phyloP scores from a whole-genome alignment of 768 basidiomycete genomes.

The Porphyrellus cyaneotinctus region DNA sequence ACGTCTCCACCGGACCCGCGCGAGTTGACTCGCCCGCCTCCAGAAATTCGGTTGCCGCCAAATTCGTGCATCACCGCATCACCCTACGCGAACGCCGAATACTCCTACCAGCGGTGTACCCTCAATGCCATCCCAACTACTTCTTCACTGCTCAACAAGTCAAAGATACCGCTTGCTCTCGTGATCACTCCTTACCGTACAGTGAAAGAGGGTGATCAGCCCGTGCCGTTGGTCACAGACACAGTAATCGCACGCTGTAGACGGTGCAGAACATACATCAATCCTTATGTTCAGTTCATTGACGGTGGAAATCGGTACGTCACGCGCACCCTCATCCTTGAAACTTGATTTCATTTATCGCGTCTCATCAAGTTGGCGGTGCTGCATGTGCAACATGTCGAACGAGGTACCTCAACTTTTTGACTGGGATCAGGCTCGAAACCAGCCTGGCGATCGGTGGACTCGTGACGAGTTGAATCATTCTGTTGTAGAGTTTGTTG shows the following conservation, averaged over 20 bases:
- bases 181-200: slow-evolving; percentile 89
- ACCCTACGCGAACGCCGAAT: slow-evolving; percentile 78
- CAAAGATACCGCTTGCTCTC: slow-evolving; percentile 85
- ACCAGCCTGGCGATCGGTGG: slow-evolving; percentile 96
- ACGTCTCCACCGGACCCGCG: slow-evolving; percentile 89
- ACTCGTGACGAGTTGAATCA: slow-evolving; percentile 88
- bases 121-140: slow-evolving; percentile 92
- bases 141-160: slow-evolving; percentile 80
- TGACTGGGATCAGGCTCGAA: slow-evolving; percentile 94
- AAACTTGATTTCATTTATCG: background rate
- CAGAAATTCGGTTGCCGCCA: slow-evolving; percentile 86
- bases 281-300: slow-evolving; percentile 96
- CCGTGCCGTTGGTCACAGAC: slow-evolving; percentile 87
- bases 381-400: slow-evolving; percentile 97
- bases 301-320: slow-evolving; percentile 89
- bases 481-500: slow-evolving; percentile 93
- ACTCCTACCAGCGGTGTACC: slow-evolving; percentile 89
- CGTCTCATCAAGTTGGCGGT: slow-evolving; percentile 71
- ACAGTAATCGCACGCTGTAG: slow-evolving; percentile 95
- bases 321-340: background rate
- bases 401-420: slow-evolving; percentile 98
- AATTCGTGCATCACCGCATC: slow-evolving; percentile 76
- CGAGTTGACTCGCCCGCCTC: slow-evolving; percentile 76
- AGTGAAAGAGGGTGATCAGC: slow-evolving; percentile 75
- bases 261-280: slow-evolving; percentile 94